phyloP scores from a whole-genome alignment of 2,329 filamentous ascomycete species.

The Aspergillus puulaauensis region DNA sequence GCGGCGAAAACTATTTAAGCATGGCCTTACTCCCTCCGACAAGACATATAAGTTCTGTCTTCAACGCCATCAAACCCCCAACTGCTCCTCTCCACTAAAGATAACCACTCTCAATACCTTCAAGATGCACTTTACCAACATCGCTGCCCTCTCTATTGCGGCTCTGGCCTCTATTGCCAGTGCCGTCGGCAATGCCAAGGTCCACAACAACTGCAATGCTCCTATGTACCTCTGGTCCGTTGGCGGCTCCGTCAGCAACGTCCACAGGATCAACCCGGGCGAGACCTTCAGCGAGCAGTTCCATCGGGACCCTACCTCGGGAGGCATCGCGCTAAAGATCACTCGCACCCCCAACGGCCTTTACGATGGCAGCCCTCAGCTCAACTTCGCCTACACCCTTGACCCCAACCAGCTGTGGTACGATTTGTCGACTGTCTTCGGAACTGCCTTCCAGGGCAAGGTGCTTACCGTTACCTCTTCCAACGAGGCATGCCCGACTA shows the following conservation, averaged over 20 bases:
- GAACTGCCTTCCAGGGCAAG: conserved; percentile 39
- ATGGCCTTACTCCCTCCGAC: neutral
- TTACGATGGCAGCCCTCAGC: conserved; percentile 37
- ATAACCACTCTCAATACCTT: neutral
- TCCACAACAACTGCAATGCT: conserved; percentile 39
- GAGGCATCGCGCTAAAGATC: conserved; percentile 46
- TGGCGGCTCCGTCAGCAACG: conserved; percentile 31
- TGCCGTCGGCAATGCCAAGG: conserved; percentile 38
- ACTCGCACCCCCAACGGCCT: conserved; percentile 36
- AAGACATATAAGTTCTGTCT: neutral
- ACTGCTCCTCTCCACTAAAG: neutral
- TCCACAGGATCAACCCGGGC: conserved; percentile 32
- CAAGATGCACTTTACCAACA: conserved; percentile 35
- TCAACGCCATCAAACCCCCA: neutral
- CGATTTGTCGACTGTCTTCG: conserved; percentile 45
- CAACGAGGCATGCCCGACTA: conserved; percentile 23
- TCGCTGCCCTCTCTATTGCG: conserved; percentile 29
- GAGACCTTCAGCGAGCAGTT: conserved; percentile 36
- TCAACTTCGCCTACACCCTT: conserved; percentile 44
- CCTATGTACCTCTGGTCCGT: conserved; percentile 43
- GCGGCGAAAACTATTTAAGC: conserved; percentile 8
- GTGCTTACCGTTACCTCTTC: conserved; percentile 25
- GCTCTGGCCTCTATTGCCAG: conserved; percentile 32
- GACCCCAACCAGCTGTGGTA: conserved; percentile 40
- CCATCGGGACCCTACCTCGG: conserved; percentile 35